A percentile compares a stretch with the other conserved stretches of the same genome.
Conservation (phyloP, 257 asterid genomes). For the Echites panduratus region DNA sequence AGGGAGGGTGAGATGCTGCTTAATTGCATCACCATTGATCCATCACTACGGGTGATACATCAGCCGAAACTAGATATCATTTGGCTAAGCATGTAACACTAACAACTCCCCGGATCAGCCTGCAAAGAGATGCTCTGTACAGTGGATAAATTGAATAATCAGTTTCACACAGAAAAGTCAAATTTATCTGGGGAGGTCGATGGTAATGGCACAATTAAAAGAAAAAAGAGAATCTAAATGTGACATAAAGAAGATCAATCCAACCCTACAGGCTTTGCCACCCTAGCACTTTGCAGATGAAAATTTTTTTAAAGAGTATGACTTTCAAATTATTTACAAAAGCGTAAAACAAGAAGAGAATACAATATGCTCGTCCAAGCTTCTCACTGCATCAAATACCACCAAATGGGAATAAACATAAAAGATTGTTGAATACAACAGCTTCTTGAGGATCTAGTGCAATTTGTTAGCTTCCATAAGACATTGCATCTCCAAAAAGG, state of each 20-base stretch:
- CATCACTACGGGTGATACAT: not conserved
- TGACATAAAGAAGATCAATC: not conserved
- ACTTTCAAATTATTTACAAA: not conserved
- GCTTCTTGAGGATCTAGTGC: not conserved
- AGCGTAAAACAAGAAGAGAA: not conserved
- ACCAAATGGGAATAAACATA: not conserved
- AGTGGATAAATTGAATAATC: not conserved
- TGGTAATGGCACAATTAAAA: not conserved
- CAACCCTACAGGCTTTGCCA: not conserved
- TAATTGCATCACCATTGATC: not conserved
- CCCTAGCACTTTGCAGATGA: not conserved
- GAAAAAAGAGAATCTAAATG: not conserved
- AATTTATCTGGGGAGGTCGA: not conserved
- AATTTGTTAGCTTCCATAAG: not conserved
- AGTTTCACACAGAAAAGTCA: not conserved
- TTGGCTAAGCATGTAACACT: not conserved
- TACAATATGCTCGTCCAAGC: not conserved
- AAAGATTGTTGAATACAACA: not conserved
- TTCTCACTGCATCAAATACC: not conserved
- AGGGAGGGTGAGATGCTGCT: not conserved
- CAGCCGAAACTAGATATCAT: not conserved
- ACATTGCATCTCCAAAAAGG: not conserved
- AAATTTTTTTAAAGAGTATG: not conserved
- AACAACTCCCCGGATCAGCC: not conserved
- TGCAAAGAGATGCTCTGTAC: not conserved